Conservation (phyloP, 2,329 filamentous ascomycete species). For the Dothidotthia symphoricarpi region DNA sequence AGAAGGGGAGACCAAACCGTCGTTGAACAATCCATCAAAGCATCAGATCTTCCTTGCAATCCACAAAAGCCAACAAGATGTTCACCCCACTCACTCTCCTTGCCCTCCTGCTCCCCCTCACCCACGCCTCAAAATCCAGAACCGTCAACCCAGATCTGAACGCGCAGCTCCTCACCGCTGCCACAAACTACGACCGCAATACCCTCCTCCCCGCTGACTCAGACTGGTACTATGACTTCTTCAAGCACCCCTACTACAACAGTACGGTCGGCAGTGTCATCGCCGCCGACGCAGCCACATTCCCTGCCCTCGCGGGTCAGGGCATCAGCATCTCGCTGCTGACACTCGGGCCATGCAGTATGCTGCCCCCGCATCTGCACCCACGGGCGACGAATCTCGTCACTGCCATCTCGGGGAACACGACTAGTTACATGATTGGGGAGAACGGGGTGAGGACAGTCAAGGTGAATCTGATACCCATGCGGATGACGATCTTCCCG, state of each 20-base stretch:
- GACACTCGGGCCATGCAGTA: conserved; percentile 52
- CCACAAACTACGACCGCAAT: conserved; percentile 49
- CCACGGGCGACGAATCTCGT: conserved; percentile 53
- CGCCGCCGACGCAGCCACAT: conserved; percentile 54
- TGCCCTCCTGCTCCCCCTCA: conserved; percentile 9
- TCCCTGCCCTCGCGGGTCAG: conserved; percentile 49
- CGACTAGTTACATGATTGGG: conserved; percentile 52
- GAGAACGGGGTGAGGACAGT: conserved; percentile 52
- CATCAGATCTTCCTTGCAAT: too few relatives aligned
- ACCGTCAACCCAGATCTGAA: conserved; percentile 45
- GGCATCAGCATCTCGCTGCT: conserved; percentile 51
- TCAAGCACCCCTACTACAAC: conserved; percentile 45
- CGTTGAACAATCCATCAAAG: too few relatives aligned
- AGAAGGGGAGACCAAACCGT: too few relatives aligned
- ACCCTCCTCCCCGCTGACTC: conserved; percentile 42
- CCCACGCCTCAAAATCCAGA: conserved; percentile 38
- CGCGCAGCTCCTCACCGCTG: conserved; percentile 36
- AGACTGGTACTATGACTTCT: conserved; percentile 54
- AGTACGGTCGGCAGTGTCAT: conserved; percentile 50
- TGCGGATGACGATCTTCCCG: conserved; percentile 54
- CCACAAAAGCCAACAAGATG: conserved; percentile 6
- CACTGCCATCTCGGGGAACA: conserved; percentile 49
- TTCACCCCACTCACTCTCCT: conserved; percentile 8
- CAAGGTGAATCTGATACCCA: conserved; percentile 43
- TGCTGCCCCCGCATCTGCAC: conserved; percentile 54